phyloP scores from a whole-genome alignment of 2,329 filamentous ascomycete genomes.

The Hypoxylon sp. region DNA sequence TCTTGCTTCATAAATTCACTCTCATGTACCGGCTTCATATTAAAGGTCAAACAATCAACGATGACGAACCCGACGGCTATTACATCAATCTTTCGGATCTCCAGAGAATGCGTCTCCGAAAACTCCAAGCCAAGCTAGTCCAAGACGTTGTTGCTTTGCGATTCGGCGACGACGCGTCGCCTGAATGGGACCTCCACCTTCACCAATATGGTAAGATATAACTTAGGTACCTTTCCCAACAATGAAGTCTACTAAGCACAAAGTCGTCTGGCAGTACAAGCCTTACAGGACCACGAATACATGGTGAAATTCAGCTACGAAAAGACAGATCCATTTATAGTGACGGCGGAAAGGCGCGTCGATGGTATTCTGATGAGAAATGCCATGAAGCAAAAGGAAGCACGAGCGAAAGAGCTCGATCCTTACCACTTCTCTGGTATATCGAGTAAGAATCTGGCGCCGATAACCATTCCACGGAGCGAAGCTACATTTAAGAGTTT shows the following conservation, averaged over 20 bases:
- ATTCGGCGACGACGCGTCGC: neutral
- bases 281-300: conserved; percentile 43
- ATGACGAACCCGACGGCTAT: neutral
- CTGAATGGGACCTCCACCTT: neutral
- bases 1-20: neutral
- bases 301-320: conserved; percentile 37
- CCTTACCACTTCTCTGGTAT: neutral
- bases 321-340: conserved; percentile 35
- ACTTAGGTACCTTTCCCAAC: neutral
- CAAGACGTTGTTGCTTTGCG: conserved; percentile 22
- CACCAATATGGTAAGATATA: conserved; percentile 8
- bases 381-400: neutral
- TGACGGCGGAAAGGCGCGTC: conserved; percentile 34
- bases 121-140: conserved; percentile 35
- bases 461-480: conserved; percentile 14
- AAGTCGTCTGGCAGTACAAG: conserved; percentile 28
- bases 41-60: neutral
- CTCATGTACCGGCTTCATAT: neutral
- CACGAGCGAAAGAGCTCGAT: neutral
- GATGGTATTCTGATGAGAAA: neutral
- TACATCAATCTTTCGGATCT: conserved; percentile 27
- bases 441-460: neutral
- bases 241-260: neutral
- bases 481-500: conserved; percentile 10
- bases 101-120: conserved; percentile 36